These are phyloP conservation scores for Exophiala viscosa DNA, from an alignment of 2,329 filamentous ascomycete genomes.

Conservation along the genomic window DNA sequence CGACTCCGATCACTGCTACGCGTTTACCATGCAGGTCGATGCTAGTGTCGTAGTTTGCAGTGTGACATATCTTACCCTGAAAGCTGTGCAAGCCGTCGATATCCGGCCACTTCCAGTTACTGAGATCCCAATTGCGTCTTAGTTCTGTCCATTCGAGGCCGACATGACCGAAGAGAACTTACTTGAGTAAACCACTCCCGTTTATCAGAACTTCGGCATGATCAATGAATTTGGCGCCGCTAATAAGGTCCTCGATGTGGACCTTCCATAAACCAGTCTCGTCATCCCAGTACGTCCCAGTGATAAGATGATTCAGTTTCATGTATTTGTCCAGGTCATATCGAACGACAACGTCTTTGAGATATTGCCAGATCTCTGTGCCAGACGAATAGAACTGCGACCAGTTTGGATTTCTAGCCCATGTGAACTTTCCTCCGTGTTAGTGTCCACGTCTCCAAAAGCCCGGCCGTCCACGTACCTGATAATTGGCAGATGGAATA, in stretches of 20 bases:
- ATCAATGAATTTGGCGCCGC: conserved; percentile 50
- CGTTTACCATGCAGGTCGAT: conserved; percentile 30
- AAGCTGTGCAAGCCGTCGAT: conserved; percentile 48
- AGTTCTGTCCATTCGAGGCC: background rate
- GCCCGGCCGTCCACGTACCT: no score
- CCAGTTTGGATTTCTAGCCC: conserved; percentile 34
- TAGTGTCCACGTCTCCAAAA: no score
- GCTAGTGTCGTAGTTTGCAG: conserved; percentile 31
- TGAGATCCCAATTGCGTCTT: no score
- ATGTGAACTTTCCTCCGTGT: no score
- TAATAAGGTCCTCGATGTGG: conserved; percentile 31
- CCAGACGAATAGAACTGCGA: conserved; percentile 27
- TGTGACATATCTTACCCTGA: conserved; percentile 35
- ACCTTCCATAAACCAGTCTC: conserved; percentile 29
- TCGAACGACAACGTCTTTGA: conserved; percentile 24
- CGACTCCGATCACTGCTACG: conserved; percentile 30
- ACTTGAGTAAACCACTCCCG: conserved; percentile 36
- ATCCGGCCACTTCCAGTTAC: conserved; percentile 51
- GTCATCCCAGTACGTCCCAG: conserved; percentile 31
- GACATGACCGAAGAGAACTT: conserved; percentile 33
- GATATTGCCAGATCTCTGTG: conserved; percentile 31
- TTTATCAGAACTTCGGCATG: conserved; percentile 45
- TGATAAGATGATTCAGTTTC: conserved; percentile 28
- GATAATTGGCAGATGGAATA: conserved; percentile 38
- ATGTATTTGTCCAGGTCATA: conserved; percentile 29